These are phyloP conservation scores for Nephelium lappaceum DNA, from an alignment of 345 rosid genomes.

Conservation along the genomic window DNA sequence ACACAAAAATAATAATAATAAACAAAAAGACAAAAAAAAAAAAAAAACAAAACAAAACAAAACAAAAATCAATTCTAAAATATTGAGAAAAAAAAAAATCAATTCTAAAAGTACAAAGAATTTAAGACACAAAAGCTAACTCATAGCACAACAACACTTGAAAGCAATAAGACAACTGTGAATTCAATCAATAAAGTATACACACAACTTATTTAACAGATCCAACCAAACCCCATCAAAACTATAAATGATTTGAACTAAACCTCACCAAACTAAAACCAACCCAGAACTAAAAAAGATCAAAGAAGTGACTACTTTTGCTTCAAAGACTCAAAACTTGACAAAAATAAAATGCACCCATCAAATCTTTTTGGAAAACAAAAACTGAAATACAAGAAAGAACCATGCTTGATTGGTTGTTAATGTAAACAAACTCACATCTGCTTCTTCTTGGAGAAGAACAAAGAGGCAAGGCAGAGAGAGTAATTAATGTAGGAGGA, in stretches of 20 bases:
- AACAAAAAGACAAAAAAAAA: too few species aligned
- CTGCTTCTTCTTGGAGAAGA: not conserved
- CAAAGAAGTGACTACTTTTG: not conserved
- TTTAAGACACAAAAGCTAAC: not conserved
- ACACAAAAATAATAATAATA: too few species aligned
- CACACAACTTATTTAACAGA: not conserved
- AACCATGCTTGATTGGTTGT: too few species aligned
- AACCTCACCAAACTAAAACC: not conserved
- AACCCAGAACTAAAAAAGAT: not conserved
- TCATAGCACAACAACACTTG: not conserved
- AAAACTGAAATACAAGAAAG: not conserved
- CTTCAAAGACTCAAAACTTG: not conserved
- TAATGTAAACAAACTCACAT: not conserved
- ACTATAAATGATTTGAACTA: not conserved
- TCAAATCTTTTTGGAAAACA: not conserved
- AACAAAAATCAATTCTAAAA: not conserved
- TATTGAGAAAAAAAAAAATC: too few species aligned
- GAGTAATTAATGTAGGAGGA: not conserved
- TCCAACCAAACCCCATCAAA: not conserved
- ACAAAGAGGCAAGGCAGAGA: not conserved
- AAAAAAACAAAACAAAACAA: not conserved
- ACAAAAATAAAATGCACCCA: not conserved
- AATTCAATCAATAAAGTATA: not conserved
- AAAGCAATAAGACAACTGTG: not conserved
- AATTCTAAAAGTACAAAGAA: not conserved